These are phyloP conservation scores for Beauveria scarabaeidicola DNA, from an alignment of 2,329 filamentous ascomycete species.

Conservation along the genomic window DNA sequence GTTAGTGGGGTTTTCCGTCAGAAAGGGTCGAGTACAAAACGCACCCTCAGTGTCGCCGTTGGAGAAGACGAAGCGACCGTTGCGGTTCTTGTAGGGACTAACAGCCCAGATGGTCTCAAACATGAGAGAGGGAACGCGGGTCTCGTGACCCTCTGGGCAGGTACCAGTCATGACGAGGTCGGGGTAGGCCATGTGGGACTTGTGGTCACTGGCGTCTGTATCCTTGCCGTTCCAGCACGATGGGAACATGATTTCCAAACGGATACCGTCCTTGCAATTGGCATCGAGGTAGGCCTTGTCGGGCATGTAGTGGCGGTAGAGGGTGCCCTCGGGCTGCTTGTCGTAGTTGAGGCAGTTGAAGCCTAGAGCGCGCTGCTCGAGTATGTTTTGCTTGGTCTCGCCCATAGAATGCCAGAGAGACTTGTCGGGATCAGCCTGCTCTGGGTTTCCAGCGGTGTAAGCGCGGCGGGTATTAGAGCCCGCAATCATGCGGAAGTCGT, in stretches of 20 bases:
- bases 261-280: constrained; percentile 73
- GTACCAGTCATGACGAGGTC: constrained; percentile 64
- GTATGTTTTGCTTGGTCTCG: constrained; percentile 55
- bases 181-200: constrained; percentile 68
- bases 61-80: constrained; percentile 65
- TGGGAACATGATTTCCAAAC: constrained; percentile 79
- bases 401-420: constrained; percentile 59
- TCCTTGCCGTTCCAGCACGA: constrained; percentile 76
- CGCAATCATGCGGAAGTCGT: constrained; percentile 73
- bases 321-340: constrained; percentile 56
- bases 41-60: constrained; percentile 70
- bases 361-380: constrained; percentile 74
- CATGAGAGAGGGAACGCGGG: constrained; percentile 65
- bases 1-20: constrained; percentile 1
- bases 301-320: constrained; percentile 75
- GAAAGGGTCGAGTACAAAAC: constrained; percentile 15
- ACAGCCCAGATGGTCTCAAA: constrained; percentile 84
- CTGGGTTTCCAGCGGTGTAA: constrained; percentile 61
- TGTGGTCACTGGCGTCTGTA: constrained; percentile 45
- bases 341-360: constrained; percentile 93
- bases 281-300: constrained; percentile 71
- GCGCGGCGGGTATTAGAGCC: constrained; percentile 60
- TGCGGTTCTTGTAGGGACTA: constrained; percentile 48
- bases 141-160: constrained; percentile 62
- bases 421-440: constrained; percentile 54